Evolutionary conservation across 352 stramenopile genomes (phyloP).

Genomic region (Aphanomyces stellatus): DNA sequence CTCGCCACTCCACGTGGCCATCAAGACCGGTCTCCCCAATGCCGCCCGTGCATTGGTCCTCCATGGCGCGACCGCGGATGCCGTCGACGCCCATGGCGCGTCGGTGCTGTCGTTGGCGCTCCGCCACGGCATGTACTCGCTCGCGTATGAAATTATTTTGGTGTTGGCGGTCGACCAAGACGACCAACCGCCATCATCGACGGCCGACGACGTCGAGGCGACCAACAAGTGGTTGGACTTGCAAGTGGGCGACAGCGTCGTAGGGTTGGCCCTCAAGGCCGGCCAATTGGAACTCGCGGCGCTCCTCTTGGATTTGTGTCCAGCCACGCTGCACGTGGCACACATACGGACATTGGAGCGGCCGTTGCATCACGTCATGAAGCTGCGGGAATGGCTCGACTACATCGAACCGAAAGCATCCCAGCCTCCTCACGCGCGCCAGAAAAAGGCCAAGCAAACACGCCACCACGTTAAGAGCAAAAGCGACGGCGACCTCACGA

Average conservation of each 20-base stretch:
- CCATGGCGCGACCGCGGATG: conserved; percentile 35
- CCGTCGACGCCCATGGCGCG: conserved; percentile 31
- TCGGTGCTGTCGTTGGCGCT: conserved; percentile 43
- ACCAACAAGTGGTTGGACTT: conserved; percentile 56
- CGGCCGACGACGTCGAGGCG: background rate
- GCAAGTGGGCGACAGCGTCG: conserved; percentile 35
- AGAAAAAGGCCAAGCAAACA: conserved; percentile 22
- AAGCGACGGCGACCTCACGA: conserved; percentile 39
- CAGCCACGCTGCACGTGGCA: conserved; percentile 18
- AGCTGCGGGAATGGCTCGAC: conserved; percentile 35
- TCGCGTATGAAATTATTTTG: conserved; percentile 26
- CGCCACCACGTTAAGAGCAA: conserved; percentile 33
- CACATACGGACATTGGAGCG: conserved; percentile 25
- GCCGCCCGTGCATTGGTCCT: conserved; percentile 38
- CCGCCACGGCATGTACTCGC: conserved; percentile 48
- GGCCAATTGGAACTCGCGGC: conserved; percentile 49
- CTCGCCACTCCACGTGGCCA: conserved; percentile 44
- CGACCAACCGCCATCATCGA: background rate
- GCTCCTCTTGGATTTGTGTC: conserved; percentile 36
- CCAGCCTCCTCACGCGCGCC: no score
- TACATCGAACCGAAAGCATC: conserved; percentile 17
- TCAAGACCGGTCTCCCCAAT: conserved; percentile 41
- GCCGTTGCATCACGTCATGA: conserved; percentile 39
- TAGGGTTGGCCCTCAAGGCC: conserved; percentile 41
- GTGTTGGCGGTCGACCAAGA: background rate